Conservation (phyloP, 179 eudicot species). For the Heliamphora pulchella region DNA sequence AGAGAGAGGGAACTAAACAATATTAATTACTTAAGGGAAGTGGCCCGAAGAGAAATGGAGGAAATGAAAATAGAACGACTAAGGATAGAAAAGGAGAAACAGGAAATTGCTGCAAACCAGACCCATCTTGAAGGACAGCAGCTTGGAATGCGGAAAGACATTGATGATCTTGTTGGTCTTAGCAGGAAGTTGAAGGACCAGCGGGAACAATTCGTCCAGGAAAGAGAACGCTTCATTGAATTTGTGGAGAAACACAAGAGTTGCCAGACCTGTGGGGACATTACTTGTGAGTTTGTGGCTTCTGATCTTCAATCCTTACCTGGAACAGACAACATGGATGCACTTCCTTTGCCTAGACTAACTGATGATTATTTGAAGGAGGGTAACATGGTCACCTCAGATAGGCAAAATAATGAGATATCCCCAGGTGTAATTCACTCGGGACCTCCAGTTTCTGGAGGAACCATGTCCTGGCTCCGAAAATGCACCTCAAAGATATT, state of each 20-base stretch:
- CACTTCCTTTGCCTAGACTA: slow-evolving; percentile 50
- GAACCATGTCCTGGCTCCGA: slow-evolving; percentile 60
- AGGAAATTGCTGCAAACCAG: slow-evolving; percentile 48
- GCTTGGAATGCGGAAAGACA: slow-evolving; percentile 70
- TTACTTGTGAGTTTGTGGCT: slow-evolving; percentile 38
- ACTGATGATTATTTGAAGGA: slow-evolving; percentile 42
- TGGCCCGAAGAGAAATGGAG: slow-evolving; percentile 53
- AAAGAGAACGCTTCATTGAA: slow-evolving; percentile 58
- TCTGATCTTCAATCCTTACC: slow-evolving; percentile 49
- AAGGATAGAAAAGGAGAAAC: slow-evolving; percentile 55
- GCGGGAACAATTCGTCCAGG: slow-evolving; percentile 60
- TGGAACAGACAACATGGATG: slow-evolving; percentile 34
- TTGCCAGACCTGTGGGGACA: slow-evolving; percentile 60
- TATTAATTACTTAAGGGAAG: slow-evolving; percentile 49
- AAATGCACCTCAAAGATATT: slow-evolving; percentile 72
- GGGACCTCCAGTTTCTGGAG: slow-evolving; percentile 41
- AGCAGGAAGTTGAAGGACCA: slow-evolving; percentile 77
- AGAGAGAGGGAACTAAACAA: slow-evolving; percentile 41
- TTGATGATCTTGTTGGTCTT: slow-evolving; percentile 58
- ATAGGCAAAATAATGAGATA: slow-evolving; percentile 25
- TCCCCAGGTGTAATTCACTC: slow-evolving; percentile 31
- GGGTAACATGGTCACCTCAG: slow-evolving; percentile 26
- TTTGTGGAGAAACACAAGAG: slow-evolving; percentile 58
- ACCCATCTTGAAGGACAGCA: slow-evolving; percentile 60
- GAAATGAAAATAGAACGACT: slow-evolving; percentile 56